Evolutionary conservation across 768 basidiomycete species (phyloP), one percentile per base, ranked within the genome.

Genomic region (Rhizopogon vinicolor): DNA sequence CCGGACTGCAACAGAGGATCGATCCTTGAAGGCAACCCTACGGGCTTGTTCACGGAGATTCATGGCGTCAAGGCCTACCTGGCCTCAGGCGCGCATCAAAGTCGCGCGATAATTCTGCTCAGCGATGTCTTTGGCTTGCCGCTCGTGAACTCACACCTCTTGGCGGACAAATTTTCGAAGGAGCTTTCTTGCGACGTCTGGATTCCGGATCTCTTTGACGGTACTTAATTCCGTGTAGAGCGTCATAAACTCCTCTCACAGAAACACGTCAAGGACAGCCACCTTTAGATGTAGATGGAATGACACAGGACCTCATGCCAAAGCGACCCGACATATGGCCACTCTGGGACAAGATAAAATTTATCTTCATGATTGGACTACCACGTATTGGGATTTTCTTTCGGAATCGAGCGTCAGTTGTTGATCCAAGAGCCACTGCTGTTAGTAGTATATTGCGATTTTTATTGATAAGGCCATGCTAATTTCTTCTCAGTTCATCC

Each of bases 171-270:
- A 28, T 63, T 84, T 22, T 74, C 83, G 7, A 67, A 75, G 54
- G 60, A 67, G 16, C 61, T 85, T 29, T 67, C 72, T 16, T 81
- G 83, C 58, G 85, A 86, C 60, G 83, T 85, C 16, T 86, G 81
- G 78, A 73, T 83, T 16, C 85, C 84, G 8, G 83, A 87, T 67
- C 65, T 82, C 46, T 86, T 85, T 60, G 64, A 72, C 57, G 85
- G 84, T 80, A 41, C 18, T 52, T 44, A 70, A 62, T 37, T 52
- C 16, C 46, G 41, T 12, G 60, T 16, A 25, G 13, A 13, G 45
- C 18, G 13, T 12, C 31, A 8, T 41, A 19, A 29, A 28, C 25
- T 31, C 18, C 3, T 40, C 50, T 59, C 19, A 56, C 42, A 3
- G 29, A 39, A 25, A 16, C 13, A 8, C 18, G 19, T 49, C 28